Percentiles rank a stretch among this genome's conserved stretches.
phyloP scores from a whole-genome alignment of 306 rosid species.

The Inga laurina region DNA sequence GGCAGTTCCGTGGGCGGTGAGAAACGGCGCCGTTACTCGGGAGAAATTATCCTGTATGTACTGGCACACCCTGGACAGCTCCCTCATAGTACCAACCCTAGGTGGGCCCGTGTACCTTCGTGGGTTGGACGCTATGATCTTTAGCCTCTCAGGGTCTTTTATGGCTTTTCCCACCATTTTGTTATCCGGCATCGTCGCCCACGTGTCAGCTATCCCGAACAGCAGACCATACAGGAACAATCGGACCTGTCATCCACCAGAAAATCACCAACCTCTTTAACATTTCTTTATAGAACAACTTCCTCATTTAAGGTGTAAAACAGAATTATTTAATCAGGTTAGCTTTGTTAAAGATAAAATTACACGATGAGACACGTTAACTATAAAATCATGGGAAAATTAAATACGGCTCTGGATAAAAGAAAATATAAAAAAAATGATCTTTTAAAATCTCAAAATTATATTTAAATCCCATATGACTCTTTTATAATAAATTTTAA shows the following conservation, averaged over 20 bases:
- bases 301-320: background rate
- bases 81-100: slow-evolving; percentile 97
- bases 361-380: no score
- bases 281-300: background rate
- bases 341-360: background rate
- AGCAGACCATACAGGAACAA: slow-evolving; percentile 71
- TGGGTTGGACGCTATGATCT: slow-evolving; percentile 81
- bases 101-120: slow-evolving; percentile 88
- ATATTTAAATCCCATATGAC: no score
- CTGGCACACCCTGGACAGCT: slow-evolving; percentile 77
- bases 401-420: no score
- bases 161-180: slow-evolving; percentile 94
- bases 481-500: no score
- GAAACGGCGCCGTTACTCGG: slow-evolving; percentile 76
- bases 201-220: slow-evolving; percentile 88
- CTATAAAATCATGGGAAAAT: no score
- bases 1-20: slow-evolving; percentile 78
- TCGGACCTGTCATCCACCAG: slow-evolving; percentile 16
- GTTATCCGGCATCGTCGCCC: slow-evolving; percentile 96
- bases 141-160: slow-evolving; percentile 75
- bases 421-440: no score
- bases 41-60: slow-evolving; percentile 75
- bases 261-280: background rate
- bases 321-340: background rate
- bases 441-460: no score